These are phyloP conservation scores for Blumeria graminis DNA, from an alignment of 2,329 filamentous ascomycete genomes.

Conservation along the genomic window DNA sequence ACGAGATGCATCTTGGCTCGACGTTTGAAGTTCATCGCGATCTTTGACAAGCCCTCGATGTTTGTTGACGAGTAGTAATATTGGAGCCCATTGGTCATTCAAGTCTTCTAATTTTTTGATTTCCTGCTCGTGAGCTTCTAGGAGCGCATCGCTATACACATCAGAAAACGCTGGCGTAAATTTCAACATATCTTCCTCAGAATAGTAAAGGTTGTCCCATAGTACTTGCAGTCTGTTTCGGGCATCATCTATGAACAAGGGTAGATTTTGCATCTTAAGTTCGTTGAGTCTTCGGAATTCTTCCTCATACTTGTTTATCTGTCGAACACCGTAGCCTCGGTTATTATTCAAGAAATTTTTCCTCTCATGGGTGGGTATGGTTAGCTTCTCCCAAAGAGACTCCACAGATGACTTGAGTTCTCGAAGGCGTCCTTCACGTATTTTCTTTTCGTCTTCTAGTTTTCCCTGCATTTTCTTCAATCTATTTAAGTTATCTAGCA, in stretches of 20 bases:
- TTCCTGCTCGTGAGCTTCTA: constrained; percentile 86
- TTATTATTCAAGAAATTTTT: constrained; percentile 71
- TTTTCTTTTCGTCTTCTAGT: constrained; percentile 68
- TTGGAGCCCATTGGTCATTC: constrained; percentile 68
- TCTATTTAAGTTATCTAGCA: constrained; percentile 58
- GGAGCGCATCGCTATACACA: constrained; percentile 83
- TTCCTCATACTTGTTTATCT: constrained; percentile 90
- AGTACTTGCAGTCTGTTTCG: constrained; percentile 76
- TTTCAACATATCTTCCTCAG: constrained; percentile 95
- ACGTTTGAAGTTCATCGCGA: constrained; percentile 65
- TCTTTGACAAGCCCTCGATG: constrained; percentile 67
- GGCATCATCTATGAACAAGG: constrained; percentile 88
- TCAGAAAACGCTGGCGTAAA: constrained; percentile 95
- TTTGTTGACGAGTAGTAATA: constrained; percentile 56
- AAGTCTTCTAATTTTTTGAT: constrained; percentile 60
- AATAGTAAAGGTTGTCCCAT: constrained; percentile 86
- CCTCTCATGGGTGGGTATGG: constrained; percentile 58
- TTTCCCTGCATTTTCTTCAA: constrained; percentile 57
- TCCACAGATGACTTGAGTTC: constrained; percentile 63
- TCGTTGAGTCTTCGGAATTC: constrained; percentile 72
- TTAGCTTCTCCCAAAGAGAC: constrained; percentile 67
- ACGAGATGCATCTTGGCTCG: constrained; percentile 83
- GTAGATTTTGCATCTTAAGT: constrained; percentile 82
- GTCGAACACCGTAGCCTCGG: constrained; percentile 69
- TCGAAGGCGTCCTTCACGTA: constrained; percentile 48